Evolutionary conservation across 257 asterid species (phyloP).

Genomic region (Rehmannia glutinosa): DNA sequence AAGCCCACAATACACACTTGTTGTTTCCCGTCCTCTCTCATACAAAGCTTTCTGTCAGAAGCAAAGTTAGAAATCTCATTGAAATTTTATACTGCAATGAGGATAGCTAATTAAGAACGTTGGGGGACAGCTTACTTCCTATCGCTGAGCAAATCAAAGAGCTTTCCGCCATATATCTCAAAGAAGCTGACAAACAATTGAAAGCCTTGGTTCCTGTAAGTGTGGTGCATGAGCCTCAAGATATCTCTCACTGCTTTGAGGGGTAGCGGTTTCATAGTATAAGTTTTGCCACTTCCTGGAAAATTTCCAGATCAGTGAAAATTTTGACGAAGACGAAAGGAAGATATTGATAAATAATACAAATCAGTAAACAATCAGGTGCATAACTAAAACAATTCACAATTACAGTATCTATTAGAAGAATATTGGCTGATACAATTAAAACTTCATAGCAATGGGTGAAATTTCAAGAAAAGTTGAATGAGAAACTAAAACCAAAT

Average conservation of each 20-base stretch:
- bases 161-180: constrained; percentile 98
- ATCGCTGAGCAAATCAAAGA: constrained; percentile 86
- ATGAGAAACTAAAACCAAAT: not conserved
- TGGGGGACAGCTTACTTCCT: constrained; percentile 63
- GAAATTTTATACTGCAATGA: not conserved
- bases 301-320: constrained; percentile 15
- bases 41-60: constrained; percentile 70
- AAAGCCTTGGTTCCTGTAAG: constrained; percentile 94
- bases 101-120: constrained; percentile 1
- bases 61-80: not conserved
- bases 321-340: not conserved
- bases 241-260: constrained; percentile 90
- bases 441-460: too few species aligned
- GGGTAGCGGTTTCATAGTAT: constrained; percentile 97
- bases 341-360: too few species aligned
- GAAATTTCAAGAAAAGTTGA: not conserved
- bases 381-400: too few species aligned
- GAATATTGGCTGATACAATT: not conserved
- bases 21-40: constrained; percentile 98
- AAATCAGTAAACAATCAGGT: not conserved
- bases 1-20: constrained; percentile 99
- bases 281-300: constrained; percentile 98
- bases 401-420: too few species aligned
- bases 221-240: constrained; percentile 87
- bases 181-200: constrained; percentile 92